These are phyloP conservation scores for Guyanaporus albipodus DNA, from an alignment of 768 basidiomycete genomes.

Conservation along the genomic window DNA sequence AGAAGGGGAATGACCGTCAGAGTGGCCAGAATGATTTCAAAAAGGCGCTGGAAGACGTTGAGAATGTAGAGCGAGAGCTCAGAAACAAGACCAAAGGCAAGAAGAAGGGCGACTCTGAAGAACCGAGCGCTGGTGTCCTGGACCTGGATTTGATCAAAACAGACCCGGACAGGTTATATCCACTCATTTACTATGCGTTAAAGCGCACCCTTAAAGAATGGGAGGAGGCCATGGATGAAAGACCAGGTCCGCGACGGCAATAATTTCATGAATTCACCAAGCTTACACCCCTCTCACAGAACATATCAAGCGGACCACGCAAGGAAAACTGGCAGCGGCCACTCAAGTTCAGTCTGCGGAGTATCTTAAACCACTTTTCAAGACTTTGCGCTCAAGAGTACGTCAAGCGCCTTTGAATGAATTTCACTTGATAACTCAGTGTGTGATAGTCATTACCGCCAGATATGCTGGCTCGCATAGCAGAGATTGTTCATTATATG, in stretches of 20 bases:
- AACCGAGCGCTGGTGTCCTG: slow-evolving; percentile 52
- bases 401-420: slow-evolving; percentile 26
- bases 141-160: slow-evolving; percentile 81
- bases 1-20: slow-evolving; percentile 72
- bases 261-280: not conserved
- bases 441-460: slow-evolving; percentile 60
- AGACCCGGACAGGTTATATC: slow-evolving; percentile 94
- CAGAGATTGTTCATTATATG: slow-evolving; percentile 96
- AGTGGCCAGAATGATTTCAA: slow-evolving; percentile 96
- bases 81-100: slow-evolving; percentile 54
- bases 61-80: slow-evolving; percentile 67
- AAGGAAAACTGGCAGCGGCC: slow-evolving; percentile 92
- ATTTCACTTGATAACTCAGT: slow-evolving; percentile 9
- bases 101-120: slow-evolving; percentile 57
- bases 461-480: slow-evolving; percentile 81
- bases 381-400: slow-evolving; percentile 81
- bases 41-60: slow-evolving; percentile 82
- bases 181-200: slow-evolving; percentile 92
- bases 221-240: slow-evolving; percentile 91
- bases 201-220: slow-evolving; percentile 94
- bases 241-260: slow-evolving; percentile 67
- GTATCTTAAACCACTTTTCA: slow-evolving; percentile 96
- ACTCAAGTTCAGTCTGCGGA: slow-evolving; percentile 95
- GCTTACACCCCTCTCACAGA: slow-evolving; percentile 43
- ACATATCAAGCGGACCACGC: slow-evolving; percentile 78